Base-by-base conservation (phyloP, 805 yeast species). In the Schizosaccharomyces osmophilus region DNA sequence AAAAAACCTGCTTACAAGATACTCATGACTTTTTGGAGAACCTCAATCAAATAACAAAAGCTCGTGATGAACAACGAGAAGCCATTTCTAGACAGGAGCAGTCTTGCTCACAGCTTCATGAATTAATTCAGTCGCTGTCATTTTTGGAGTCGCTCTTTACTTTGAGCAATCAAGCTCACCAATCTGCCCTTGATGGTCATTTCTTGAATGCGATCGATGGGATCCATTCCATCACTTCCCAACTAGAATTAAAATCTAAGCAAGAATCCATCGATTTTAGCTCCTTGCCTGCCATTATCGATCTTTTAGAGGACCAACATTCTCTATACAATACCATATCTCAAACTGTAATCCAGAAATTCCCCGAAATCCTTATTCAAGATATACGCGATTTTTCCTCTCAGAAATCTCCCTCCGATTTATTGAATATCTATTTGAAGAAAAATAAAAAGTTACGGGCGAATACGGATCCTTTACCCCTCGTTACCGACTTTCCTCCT, bases 1-100 rank as follows among this genome's bases (percentile, higher is more conserved):
- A 89, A 2, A 71, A 74, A 13, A 69, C 70, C 13, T 78, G 88
- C 29, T 73, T 83, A 0, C 68, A 70, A 4, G 73, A 76, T 48
- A 73, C 83, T 59, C 69, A 76, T 41, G 67, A 69, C 0, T 71
- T 89, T n/a, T 73, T 75, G 45, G 62, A 67, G 0, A 75, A 78
- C 19, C 69, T 88, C 4, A 69, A 72, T 1, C 62, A 65, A 0
- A 69, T 82, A 19, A 29, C 19, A 19, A 26, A 22, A 8, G 26
- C 26, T 9, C 26, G 51, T 24, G 51, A 45, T 15, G 26, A 24
- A 24, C 51, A 45, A 19, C 22, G 22, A 24, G 51, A 45, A n/a
- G 51, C 51, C 17, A 45, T 45, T 45, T 45, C 24, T 1, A 19
- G 2, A 2, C 26, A 45, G 13, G 51, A 45, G 17, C 26, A 9